phyloP scores from a whole-genome alignment of 1,284 basidiomycete genomes.

The Quambalaria eucalypti region DNA sequence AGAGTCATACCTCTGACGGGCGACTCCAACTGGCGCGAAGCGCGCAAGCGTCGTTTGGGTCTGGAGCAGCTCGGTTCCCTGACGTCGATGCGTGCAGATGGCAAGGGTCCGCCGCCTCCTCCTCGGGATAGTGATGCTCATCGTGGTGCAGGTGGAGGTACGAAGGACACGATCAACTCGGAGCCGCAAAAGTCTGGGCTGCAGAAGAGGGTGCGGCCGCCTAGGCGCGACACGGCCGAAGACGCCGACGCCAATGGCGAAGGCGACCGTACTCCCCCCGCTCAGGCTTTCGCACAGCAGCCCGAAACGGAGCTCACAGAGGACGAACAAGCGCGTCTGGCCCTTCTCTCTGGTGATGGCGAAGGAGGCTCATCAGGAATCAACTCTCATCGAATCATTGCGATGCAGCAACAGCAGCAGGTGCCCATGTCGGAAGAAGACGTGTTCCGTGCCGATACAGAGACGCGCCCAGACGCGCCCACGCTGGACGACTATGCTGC shows the following conservation, averaged over 20 bases:
- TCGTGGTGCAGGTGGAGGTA: neutral
- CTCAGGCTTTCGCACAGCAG: neutral
- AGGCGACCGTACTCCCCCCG: neutral
- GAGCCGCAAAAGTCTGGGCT: constrained; percentile 29
- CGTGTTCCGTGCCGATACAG: constrained; percentile 29
- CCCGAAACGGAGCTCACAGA: neutral
- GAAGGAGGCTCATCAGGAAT: neutral
- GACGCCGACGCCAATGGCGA: neutral
- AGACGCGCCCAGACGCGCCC: constrained; percentile 48
- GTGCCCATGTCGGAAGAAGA: constrained; percentile 17
- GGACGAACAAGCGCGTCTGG: constrained; percentile 1
- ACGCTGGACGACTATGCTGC: constrained; percentile 78
- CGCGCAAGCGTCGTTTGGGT: constrained; percentile 30
- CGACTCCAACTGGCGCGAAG: constrained; percentile 32
- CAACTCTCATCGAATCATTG: constrained; percentile 14
- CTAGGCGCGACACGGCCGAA: neutral
- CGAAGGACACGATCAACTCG: constrained; percentile 14
- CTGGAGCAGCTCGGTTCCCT: constrained; percentile 19
- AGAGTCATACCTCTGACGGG: neutral
- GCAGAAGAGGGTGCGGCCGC: constrained; percentile 8
- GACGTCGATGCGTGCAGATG: constrained; percentile 11
- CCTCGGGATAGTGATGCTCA: neutral
- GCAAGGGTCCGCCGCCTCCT: neutral
- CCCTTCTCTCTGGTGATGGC: constrained; percentile 17
- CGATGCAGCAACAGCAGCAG: constrained; percentile 1